Percentiles rank a stretch among this genome's conserved stretches.
phyloP scores from a whole-genome alignment of 106 monocot genomes.

The Narthecium ossifragum region DNA sequence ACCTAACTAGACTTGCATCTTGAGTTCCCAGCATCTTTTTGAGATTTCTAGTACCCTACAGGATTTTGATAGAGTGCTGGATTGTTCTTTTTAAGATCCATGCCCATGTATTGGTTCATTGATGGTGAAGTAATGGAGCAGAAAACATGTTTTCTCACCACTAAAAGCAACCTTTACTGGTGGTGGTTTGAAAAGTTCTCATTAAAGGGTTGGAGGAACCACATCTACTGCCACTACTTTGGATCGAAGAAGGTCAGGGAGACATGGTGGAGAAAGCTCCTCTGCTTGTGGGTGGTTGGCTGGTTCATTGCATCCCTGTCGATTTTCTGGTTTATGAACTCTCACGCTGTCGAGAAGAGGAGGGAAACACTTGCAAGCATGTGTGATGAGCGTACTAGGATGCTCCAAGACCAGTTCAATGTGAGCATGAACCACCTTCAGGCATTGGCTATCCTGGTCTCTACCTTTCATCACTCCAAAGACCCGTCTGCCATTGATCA shows the following conservation, averaged over 20 bases:
- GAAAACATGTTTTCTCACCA: conserved; percentile 31
- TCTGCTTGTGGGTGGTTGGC: conserved; percentile 64
- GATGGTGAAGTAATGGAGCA: conserved; percentile 59
- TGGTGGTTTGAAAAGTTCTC: conserved; percentile 40
- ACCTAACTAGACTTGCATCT: too few relatives aligned
- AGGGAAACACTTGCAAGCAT: conserved; percentile 77
- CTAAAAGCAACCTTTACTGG: conserved; percentile 26
- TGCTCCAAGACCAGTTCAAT: conserved; percentile 99
- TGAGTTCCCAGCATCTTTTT: too few relatives aligned
- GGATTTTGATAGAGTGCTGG: conserved; percentile 41
- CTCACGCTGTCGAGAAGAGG: conserved; percentile 62
- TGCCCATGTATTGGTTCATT: conserved; percentile 70
- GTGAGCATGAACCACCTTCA: conserved; percentile 99
- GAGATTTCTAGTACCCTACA: too few relatives aligned
- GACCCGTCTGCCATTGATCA: conserved; percentile 91
- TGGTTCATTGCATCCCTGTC: conserved; percentile 55
- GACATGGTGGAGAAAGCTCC: conserved; percentile 80
- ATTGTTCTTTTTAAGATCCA: conserved; percentile 29
- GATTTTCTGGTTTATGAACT: conserved; percentile 82
- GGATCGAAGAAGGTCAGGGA: conserved; percentile 60
- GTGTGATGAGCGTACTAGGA: conserved; percentile 92
- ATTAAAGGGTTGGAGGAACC: conserved; percentile 35
- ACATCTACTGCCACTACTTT: conserved; percentile 59
- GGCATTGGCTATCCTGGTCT: conserved; percentile 82
- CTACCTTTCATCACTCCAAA: conserved; percentile 94